These are phyloP conservation scores for Entoloma clypeatum DNA, from an alignment of 1,284 basidiomycete genomes.

Conservation along the genomic window DNA sequence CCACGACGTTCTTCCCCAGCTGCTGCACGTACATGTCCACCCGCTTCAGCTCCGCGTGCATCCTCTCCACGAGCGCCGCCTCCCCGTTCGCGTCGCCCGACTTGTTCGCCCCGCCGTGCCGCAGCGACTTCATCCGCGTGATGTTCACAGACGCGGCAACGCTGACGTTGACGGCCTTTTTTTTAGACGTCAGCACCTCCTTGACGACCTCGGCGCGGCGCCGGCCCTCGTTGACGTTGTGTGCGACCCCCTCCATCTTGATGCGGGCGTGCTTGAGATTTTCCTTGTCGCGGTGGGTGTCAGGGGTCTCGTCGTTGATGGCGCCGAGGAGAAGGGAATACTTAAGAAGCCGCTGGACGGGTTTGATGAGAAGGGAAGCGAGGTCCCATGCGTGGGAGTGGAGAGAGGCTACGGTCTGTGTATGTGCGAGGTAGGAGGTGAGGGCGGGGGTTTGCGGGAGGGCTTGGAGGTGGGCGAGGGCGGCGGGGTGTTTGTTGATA, in stretches of 20 bases:
- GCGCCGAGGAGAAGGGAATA: constrained; percentile 84
- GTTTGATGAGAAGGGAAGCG: constrained; percentile 87
- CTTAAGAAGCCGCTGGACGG: constrained; percentile 89
- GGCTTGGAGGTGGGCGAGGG: constrained; percentile 66
- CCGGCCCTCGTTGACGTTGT: constrained; percentile 84
- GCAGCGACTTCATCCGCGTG: constrained; percentile 53
- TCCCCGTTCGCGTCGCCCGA: constrained; percentile 43
- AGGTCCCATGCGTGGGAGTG: constrained; percentile 93
- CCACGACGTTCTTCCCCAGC: constrained; percentile 54
- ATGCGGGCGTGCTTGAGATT: constrained; percentile 61
- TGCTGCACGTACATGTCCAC: constrained; percentile 53
- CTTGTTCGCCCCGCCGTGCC: constrained; percentile 23
- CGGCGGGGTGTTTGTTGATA: constrained; percentile 81
- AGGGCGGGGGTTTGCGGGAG: constrained; percentile 56
- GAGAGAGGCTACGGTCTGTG: constrained; percentile 63
- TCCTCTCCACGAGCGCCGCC: constrained; percentile 47
- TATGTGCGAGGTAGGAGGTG: constrained; percentile 64
- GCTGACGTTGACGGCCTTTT: constrained; percentile 45
- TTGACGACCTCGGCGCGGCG: constrained; percentile 83
- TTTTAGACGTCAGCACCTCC: constrained; percentile 54
- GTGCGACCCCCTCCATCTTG: constrained; percentile 74
- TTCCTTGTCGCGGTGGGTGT: constrained; percentile 71
- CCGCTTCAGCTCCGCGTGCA: constrained; percentile 53
- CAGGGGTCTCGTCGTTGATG: constrained; percentile 77
- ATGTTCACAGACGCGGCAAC: constrained; percentile 56